Conservation (phyloP, 192 early-diverging fungal species). For the Haplosporangium gracile region DNA sequence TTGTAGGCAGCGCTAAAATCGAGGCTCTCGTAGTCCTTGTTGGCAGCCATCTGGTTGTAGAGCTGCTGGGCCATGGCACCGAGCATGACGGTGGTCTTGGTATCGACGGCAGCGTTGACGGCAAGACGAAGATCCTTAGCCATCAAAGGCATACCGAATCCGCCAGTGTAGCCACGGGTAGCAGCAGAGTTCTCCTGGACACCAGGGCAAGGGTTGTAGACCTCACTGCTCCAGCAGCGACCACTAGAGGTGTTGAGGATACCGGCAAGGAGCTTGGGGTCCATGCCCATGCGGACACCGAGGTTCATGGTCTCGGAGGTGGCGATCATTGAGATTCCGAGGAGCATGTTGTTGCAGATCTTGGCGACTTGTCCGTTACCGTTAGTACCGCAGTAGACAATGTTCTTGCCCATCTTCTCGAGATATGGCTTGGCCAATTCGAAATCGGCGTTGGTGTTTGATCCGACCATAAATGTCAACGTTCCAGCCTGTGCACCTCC, state of each 20-base stretch:
- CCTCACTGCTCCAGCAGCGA: conserved; percentile 94
- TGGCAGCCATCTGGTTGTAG: conserved; percentile 80
- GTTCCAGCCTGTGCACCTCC: conserved; percentile 90
- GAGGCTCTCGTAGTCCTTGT: conserved; percentile 75
- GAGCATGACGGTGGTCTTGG: conserved; percentile 75
- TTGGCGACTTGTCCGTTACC: conserved; percentile 95
- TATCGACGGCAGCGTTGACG: conserved; percentile 84
- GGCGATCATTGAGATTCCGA: conserved; percentile 95
- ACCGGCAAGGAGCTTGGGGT: conserved; percentile 82
- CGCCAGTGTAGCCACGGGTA: conserved; percentile 85
- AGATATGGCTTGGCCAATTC: conserved; percentile 73
- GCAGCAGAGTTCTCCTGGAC: conserved; percentile 85
- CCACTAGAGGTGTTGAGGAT: conserved; percentile 94
- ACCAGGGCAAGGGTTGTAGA: conserved; percentile 91
- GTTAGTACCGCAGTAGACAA: conserved; percentile 85
- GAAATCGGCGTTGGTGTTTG: conserved; percentile 68
- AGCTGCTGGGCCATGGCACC: conserved; percentile 85
- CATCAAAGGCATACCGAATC: conserved; percentile 92
- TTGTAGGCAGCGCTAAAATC: conserved; percentile 89
- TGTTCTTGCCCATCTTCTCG: conserved; percentile 89
- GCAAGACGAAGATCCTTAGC: conserved; percentile 95
- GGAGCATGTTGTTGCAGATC: conserved; percentile 97
- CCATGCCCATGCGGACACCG: conserved; percentile 89
- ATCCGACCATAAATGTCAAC: conserved; percentile 97
- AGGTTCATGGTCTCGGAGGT: conserved; percentile 94